A percentile compares a stretch with the other conserved stretches of the same genome.
Conservation (phyloP, 2,329 filamentous ascomycete genomes). For the Whalleya microplaca region DNA sequence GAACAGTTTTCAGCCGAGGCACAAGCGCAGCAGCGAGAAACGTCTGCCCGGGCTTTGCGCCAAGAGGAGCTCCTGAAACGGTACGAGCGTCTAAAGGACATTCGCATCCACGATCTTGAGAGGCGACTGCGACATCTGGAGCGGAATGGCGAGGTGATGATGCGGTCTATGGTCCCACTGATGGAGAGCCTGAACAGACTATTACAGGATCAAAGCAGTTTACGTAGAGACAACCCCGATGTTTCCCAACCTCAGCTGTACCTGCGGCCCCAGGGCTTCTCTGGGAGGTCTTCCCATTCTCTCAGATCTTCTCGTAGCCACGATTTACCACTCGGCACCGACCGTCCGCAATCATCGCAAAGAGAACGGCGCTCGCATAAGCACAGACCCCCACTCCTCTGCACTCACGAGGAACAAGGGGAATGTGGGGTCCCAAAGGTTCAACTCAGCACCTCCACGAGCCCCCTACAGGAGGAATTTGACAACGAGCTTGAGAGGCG, state of each 20-base stretch:
- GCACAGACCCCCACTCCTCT: slow-evolving; percentile 1
- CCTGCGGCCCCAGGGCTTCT: not conserved
- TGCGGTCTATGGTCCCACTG: slow-evolving; percentile 49
- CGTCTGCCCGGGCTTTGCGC: slow-evolving; percentile 24
- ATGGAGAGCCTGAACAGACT: slow-evolving; percentile 47
- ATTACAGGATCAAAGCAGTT: slow-evolving; percentile 36
- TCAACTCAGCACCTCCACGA: not conserved
- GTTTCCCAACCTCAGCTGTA: not conserved
- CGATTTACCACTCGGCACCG: slow-evolving; percentile 1
- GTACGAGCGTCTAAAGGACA: slow-evolving; percentile 47
- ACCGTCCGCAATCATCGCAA: not conserved
- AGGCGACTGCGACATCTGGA: slow-evolving; percentile 50
- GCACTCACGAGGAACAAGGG: not conserved
- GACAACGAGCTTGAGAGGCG: not conserved
- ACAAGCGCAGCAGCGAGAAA: slow-evolving; percentile 30
- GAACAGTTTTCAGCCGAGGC: slow-evolving; percentile 32
- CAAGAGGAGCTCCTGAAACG: slow-evolving; percentile 42
- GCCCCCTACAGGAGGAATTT: slow-evolving; percentile 1
- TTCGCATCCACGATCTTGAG: slow-evolving; percentile 52
- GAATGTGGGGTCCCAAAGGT: not conserved
- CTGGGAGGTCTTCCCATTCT: slow-evolving; percentile 5
- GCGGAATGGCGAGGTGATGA: slow-evolving; percentile 50
- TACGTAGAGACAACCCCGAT: slow-evolving; percentile 24
- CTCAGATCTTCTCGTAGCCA: slow-evolving; percentile 6
- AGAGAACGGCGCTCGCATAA: not conserved